These are phyloP conservation scores for Pythium inflatum DNA, from an alignment of 352 stramenopile species.

Conservation along the genomic window DNA sequence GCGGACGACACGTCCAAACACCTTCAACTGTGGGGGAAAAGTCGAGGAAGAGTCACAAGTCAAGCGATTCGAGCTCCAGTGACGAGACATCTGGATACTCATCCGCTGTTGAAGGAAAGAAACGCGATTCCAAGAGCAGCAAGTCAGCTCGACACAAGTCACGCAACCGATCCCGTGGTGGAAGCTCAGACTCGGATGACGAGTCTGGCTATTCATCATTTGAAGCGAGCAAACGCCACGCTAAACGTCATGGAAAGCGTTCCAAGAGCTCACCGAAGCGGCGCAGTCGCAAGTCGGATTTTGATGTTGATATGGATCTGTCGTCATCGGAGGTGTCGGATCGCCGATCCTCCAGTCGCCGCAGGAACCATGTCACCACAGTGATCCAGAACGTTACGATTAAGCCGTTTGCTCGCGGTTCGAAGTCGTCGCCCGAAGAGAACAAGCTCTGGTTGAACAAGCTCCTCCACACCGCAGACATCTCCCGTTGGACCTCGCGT, in stretches of 20 bases:
- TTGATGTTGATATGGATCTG: constrained; percentile 1
- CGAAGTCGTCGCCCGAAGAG: background rate
- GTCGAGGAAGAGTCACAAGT: too few relatives aligned
- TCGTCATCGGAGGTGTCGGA: constrained; percentile 1
- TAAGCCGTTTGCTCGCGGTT: background rate
- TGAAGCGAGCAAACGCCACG: background rate
- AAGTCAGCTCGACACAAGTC: too few relatives aligned
- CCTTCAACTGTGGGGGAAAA: too few relatives aligned
- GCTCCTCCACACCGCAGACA: constrained; percentile 6
- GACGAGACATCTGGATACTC: too few relatives aligned
- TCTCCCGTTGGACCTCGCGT: constrained; percentile 23
- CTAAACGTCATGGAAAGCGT: background rate
- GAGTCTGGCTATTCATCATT: background rate
- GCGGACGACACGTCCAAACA: too few relatives aligned
- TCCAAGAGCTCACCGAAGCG: background rate
- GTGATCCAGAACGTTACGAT: constrained; percentile 1
- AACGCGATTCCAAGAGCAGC: too few relatives aligned
- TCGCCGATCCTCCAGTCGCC: background rate
- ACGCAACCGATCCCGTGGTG: too few relatives aligned
- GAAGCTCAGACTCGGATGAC: background rate
- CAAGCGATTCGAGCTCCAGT: too few relatives aligned
- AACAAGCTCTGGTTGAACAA: background rate
- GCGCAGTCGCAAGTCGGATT: background rate
- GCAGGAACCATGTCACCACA: background rate
- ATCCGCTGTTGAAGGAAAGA: too few relatives aligned